These are phyloP conservation scores for Aspergillus floridensis DNA, from an alignment of 2,329 filamentous ascomycete genomes.

Conservation along the genomic window DNA sequence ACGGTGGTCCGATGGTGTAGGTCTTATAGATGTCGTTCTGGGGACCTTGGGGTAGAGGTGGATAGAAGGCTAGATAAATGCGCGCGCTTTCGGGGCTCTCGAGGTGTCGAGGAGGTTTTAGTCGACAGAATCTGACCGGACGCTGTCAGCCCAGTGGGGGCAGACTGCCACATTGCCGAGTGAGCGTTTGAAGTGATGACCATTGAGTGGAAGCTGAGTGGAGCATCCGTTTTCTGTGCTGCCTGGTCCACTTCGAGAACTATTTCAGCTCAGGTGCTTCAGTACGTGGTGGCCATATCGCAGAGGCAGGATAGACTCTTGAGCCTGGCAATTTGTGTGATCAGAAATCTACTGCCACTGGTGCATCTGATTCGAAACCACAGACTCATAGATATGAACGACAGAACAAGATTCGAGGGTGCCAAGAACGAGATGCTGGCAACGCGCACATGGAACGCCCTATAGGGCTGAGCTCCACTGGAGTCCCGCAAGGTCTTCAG, in stretches of 20 bases:
- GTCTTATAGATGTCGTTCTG: not conserved
- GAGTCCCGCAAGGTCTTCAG: not conserved
- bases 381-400: no score
- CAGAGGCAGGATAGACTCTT: no score
- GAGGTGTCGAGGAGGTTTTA: not conserved
- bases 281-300: no score
- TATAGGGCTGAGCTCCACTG: slow-evolving; percentile 15
- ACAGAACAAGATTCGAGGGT: not conserved
- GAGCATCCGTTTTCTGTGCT: not conserved
- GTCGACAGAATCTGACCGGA: not conserved
- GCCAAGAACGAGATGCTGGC: slow-evolving; percentile 47
- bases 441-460: slow-evolving; percentile 27
- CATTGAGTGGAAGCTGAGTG: not conserved
- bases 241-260: not conserved
- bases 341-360: no score
- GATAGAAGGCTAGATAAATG: not conserved
- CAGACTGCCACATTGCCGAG: not conserved
- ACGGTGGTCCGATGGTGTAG: not conserved
- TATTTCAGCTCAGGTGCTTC: no score
- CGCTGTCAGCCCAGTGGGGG: not conserved
- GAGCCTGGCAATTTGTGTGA: no score
- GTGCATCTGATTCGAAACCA: no score
- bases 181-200: not conserved
- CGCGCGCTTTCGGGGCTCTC: not conserved
- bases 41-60: not conserved